Conservation (phyloP, 176 grass and related monocot genomes). For the Oryza longistaminata region DNA sequence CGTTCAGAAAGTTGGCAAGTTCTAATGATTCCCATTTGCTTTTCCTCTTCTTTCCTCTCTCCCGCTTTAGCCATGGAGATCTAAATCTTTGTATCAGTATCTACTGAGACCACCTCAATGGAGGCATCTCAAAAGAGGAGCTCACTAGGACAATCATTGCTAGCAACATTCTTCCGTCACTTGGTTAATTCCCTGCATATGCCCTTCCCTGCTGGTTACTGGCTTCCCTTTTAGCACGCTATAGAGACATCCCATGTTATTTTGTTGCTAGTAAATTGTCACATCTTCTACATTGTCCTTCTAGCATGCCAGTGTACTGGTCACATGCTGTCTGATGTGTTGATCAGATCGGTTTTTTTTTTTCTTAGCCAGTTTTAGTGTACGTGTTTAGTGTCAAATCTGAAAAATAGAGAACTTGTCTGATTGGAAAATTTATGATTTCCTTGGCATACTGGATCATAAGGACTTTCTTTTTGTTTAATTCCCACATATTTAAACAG, state of each 20-base stretch:
- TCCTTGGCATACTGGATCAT: background rate
- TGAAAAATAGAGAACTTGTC: background rate
- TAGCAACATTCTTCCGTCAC: constrained; percentile 43
- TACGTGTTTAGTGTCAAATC: background rate
- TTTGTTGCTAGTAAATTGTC: constrained; percentile 32
- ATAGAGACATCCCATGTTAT: constrained; percentile 37
- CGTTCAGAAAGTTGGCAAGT: constrained; percentile 45
- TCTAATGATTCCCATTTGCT: constrained; percentile 46
- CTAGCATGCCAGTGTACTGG: background rate
- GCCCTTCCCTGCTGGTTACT: constrained; percentile 16
- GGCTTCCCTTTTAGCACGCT: constrained; percentile 38
- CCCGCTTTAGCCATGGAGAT: constrained; percentile 38
- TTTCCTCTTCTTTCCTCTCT: constrained; percentile 23
- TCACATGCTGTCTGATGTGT: constrained; percentile 11
- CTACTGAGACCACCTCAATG: constrained; percentile 41
- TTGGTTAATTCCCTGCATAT: constrained; percentile 42
- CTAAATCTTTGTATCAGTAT: constrained; percentile 50
- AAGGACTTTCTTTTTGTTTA: background rate
- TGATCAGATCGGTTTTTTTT: background rate
- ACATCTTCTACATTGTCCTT: constrained; percentile 20
- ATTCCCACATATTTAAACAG: background rate
- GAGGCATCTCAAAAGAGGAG: constrained; percentile 48
- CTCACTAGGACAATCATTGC: constrained; percentile 33
- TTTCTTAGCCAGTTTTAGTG: background rate
- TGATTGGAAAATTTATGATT: background rate